Base-by-base conservation (phyloP, 2,329 filamentous ascomycete genomes). In the Exophiala oligosperma region DNA sequence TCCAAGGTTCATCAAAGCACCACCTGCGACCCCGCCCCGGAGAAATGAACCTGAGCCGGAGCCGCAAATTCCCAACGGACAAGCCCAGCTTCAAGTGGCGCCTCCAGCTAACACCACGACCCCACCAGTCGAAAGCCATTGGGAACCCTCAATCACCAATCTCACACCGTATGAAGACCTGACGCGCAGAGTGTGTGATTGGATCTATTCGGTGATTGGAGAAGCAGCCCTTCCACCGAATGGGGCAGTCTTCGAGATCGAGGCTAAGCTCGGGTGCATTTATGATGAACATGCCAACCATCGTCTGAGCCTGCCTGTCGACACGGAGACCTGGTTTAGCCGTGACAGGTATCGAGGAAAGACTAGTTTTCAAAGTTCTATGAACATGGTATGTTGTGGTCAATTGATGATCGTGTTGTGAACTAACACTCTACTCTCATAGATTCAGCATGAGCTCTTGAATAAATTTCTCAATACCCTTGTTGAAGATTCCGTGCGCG, bases 241-340 rank as follows among this genome's bases (percentile, higher is more conserved):
- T 32, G 85, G 85, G 5, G 87, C 92, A 12, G 83, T 91, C 60
- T 86, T 97, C 53, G 94, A 99, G 74, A 90, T 99, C 54, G 94
- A 99, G 76, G 94, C 92, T 8, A 97, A 97, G 73, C 79, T 97
- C 49, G 94, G 94, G 17, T 88, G 86, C 26, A 80, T 97, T 12
- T 84, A 93, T 57, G 86, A 85, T 69, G 83, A 87, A 60, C 41
- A 59, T 24, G 89, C 85, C 5, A 84, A 88, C 56, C 80, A 86
- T 48, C 83, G 91, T n/a, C 77, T 92, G 26, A 77, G 82, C 8
- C 74, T 92, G 8, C 84, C 85, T 4, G 80, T 94, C 3, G 73
- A 81, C 23, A 87, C 90, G 0, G 89, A 94, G 70, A 88, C 84
- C 49, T 77, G 95, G 5, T 73, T 96, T 21, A 78, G 79, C 48